Evolutionary conservation across 805 yeast species (phyloP), one percentile per base, ranked within the genome.

Genomic region (Gaillardinia entomophila): DNA sequence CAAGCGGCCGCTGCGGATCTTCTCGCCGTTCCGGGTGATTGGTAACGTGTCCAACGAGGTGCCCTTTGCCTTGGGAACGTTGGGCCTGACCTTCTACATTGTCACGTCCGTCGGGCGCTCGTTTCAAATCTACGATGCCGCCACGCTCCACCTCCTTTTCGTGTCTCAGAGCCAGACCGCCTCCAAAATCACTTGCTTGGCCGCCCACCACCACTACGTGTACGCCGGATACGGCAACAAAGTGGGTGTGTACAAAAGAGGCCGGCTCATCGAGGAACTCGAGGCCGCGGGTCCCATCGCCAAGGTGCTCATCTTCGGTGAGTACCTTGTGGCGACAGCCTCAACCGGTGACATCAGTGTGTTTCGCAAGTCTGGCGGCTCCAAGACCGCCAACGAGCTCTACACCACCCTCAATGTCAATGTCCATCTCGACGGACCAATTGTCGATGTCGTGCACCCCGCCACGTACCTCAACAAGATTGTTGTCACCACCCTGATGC

Each of bases 391-490:
- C 13, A 71, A 80, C n/a, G 82, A 76, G 44, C 70, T 72, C 34
- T 82, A 88, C 57, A 77, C 95, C 4, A 66, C 78, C 12, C 57
- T 89, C 31, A 51, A 77, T 31, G 51, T 65, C 34, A 57, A 57
- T 34, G 74, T 79, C 17, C 57, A 70, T n/a, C 57, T 79, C 12
- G 79, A 82, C 42, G 96, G 95, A 15, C 71, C 68, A 6, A 71
- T 92, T 12, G 79, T 82, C 8, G 80, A 78, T 27, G 43, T 83
- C 13, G 49, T 76, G 8, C 99, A 92, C 55, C 81, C 90, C 31
- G 89, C 97, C 19, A 90, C 99, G 0, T 89, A 90, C 53, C 58
- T 94, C 49, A 92, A 92, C 66, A 92, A 92, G 53, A 63, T 94
- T 17, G 80, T 83, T 2, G 78, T 90, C 19, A 85, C 89, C n/a